These are phyloP conservation scores for Tricholoma furcatifolium DNA, from an alignment of 768 basidiomycete species.

Conservation along the genomic window DNA sequence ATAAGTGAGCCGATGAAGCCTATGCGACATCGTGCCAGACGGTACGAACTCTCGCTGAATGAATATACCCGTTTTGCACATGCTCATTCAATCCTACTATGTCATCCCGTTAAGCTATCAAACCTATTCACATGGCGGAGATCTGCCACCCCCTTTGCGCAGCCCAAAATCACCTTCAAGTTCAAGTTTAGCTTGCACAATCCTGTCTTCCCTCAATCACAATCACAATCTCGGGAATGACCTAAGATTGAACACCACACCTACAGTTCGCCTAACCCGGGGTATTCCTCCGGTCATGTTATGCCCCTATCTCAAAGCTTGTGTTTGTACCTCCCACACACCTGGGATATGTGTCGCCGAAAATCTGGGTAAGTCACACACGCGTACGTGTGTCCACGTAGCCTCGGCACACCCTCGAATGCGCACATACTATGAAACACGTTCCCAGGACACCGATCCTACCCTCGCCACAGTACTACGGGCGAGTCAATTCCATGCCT, in stretches of 20 bases:
- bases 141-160: slow-evolving; percentile 12
- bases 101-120: slow-evolving; percentile 4
- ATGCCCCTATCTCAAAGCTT: slow-evolving; percentile 17
- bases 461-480: slow-evolving; percentile 2
- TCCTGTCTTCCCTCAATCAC: slow-evolving; percentile 2
- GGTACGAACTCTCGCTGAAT: slow-evolving; percentile 10
- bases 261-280: slow-evolving; percentile 5
- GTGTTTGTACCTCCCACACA: neutral
- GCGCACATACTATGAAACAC: slow-evolving; percentile 3
- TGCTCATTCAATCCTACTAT: slow-evolving; percentile 11
- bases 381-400: neutral
- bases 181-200: slow-evolving; percentile 13
- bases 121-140: slow-evolving; percentile 16
- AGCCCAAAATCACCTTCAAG: slow-evolving; percentile 8
- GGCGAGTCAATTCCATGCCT: slow-evolving; percentile 6
- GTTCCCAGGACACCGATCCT: neutral
- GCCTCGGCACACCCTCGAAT: neutral
- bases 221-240: neutral
- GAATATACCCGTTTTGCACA: neutral
- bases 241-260: neutral
- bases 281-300: slow-evolving; percentile 9
- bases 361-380: slow-evolving; percentile 7
- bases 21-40: slow-evolving; percentile 1
- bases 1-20: neutral
- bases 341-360: neutral